Percentiles rank a stretch among this genome's conserved stretches.
Evolutionary conservation across 352 stramenopile genomes (phyloP).

Genomic region (Phytophthora vignae): DNA sequence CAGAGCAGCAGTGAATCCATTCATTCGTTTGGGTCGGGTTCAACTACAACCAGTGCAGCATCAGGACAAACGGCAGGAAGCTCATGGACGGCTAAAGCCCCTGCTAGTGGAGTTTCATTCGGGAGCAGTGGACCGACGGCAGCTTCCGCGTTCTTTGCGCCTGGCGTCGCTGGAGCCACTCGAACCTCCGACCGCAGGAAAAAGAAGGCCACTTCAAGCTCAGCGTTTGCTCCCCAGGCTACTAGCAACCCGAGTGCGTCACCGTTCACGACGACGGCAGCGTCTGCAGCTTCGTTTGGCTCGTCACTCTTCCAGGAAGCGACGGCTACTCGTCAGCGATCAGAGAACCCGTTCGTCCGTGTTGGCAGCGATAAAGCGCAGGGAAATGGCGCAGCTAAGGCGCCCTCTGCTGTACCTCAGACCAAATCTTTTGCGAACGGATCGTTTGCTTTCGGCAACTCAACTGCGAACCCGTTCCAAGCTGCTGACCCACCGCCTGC

Average conservation of each 20-base stretch:
- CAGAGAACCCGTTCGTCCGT: conserved; percentile 5
- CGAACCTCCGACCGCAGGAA: conserved; percentile 28
- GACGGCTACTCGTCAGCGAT: conserved; percentile 2
- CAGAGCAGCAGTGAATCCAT: conserved; percentile 21
- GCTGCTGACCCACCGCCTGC: conserved; percentile 2
- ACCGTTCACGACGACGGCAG: conserved; percentile 4
- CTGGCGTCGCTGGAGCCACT: conserved; percentile 21
- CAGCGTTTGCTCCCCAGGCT: conserved; percentile 9
- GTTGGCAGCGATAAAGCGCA: neutral
- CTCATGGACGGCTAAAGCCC: conserved; percentile 8
- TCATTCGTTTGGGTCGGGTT: neutral
- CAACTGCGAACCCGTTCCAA: neutral
- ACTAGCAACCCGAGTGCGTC: conserved; percentile 1
- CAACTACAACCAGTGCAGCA: neutral
- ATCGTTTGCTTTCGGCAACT: conserved; percentile 24
- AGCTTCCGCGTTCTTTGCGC: conserved; percentile 28
- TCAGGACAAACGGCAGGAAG: neutral
- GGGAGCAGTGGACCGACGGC: conserved; percentile 7
- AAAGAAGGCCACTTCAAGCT: conserved; percentile 12
- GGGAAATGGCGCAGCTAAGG: neutral
- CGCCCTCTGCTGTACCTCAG: neutral
- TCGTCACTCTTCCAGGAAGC: conserved; percentile 16
- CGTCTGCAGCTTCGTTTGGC: conserved; percentile 5
- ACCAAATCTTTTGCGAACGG: neutral
- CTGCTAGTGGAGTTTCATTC: neutral